Conservation (phyloP, 208 protist species). For the Leptomonas pyrrhocoris region DNA sequence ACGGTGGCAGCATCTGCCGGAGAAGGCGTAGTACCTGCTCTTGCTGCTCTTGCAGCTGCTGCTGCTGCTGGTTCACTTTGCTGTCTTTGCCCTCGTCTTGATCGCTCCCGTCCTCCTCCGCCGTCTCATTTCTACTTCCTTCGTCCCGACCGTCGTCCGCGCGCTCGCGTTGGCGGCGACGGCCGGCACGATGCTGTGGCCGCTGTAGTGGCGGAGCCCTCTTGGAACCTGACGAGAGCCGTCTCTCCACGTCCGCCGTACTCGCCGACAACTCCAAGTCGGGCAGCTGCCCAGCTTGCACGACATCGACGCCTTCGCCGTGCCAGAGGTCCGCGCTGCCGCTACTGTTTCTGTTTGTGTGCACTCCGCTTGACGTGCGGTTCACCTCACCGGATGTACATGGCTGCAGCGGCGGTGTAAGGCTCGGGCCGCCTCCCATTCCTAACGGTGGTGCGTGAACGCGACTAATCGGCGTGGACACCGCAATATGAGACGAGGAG, state of each 20-base stretch:
- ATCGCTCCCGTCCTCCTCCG: constrained; percentile 1
- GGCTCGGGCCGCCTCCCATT: neutral
- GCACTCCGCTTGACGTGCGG: neutral
- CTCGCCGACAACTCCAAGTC: constrained; percentile 30
- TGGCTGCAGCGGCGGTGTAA: constrained; percentile 2
- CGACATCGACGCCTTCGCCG: neutral
- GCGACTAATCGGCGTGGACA: constrained; percentile 18
- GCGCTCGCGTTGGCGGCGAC: neutral
- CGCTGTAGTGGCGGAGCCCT: neutral
- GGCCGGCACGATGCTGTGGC: neutral
- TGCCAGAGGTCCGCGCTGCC: neutral
- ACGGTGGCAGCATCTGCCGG: constrained; percentile 22
- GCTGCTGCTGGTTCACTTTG: constrained; percentile 3
- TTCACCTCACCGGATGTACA: too few species aligned
- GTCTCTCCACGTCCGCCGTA: constrained; percentile 26
- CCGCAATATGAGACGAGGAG: constrained; percentile 18
- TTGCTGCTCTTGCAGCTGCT: neutral
- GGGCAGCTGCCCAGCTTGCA: constrained; percentile 3
- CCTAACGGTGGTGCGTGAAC: constrained; percentile 1
- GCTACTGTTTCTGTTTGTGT: too few species aligned
- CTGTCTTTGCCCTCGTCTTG: neutral
- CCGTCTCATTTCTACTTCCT: constrained; percentile 1
- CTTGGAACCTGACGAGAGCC: neutral
- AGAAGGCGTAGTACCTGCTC: constrained; percentile 30
- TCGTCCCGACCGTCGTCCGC: constrained; percentile 6